A percentile compares a stretch with the other conserved stretches of the same genome.
Conservation (phyloP, 768 basidiomycete species). For the Tricholoma furcatifolium region DNA sequence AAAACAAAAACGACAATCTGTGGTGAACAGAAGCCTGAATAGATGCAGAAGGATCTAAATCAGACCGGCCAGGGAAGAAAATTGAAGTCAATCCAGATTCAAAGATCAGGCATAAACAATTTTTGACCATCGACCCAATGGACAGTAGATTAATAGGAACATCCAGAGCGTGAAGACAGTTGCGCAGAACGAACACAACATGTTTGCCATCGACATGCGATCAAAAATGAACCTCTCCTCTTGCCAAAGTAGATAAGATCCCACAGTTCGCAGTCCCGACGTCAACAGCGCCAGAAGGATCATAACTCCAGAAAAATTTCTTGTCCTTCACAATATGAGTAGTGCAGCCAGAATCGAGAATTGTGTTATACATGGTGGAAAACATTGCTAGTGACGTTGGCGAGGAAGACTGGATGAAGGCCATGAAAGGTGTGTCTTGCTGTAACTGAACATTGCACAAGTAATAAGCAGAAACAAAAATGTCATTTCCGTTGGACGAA, state of each 20-base stretch:
- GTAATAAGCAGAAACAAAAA: not conserved
- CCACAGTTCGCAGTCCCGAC: too few species aligned
- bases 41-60: too few species aligned
- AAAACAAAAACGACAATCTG: too few species aligned
- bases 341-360: too few species aligned
- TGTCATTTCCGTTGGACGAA: not conserved
- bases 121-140: slow-evolving; percentile 14
- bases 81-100: too few species aligned
- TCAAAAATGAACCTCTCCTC: slow-evolving; percentile 15
- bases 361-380: too few species aligned
- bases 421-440: not conserved
- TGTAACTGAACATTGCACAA: not conserved
- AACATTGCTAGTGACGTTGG: not conserved
- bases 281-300: too few species aligned
- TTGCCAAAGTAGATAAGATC: too few species aligned
- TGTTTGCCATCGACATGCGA: not conserved
- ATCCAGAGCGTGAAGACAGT: slow-evolving; percentile 24
- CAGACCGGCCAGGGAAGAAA: too few species aligned
- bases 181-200: too few species aligned
- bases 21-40: too few species aligned
- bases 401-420: not conserved
- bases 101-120: slow-evolving; percentile 7
- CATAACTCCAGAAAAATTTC: slow-evolving; percentile 16
- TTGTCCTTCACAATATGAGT: too few species aligned
- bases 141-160: slow-evolving; percentile 22